Conservation (phyloP, 352 stramenopile genomes). For the Phytophthora hybrid region DNA sequence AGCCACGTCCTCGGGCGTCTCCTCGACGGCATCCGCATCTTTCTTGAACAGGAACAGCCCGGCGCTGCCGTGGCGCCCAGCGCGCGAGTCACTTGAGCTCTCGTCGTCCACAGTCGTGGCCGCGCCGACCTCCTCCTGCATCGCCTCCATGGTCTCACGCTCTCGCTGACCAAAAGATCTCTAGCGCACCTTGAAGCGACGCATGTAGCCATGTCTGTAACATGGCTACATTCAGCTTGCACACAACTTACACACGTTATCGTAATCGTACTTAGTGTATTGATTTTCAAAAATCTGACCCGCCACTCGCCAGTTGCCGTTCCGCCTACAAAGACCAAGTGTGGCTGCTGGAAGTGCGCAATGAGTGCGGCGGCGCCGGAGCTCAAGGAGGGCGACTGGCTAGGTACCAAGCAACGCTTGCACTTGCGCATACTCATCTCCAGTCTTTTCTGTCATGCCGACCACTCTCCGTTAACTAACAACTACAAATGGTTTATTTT, state of each 20-base stretch:
- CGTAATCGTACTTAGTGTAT: conserved; percentile 3
- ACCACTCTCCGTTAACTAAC: not conserved
- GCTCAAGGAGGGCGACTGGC: conserved; percentile 46
- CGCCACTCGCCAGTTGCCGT: not conserved
- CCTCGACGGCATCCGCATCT: conserved; percentile 39
- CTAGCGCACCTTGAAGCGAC: conserved; percentile 23
- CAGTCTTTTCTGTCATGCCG: not conserved
- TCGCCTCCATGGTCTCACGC: conserved; percentile 19
- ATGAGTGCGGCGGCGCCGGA: conserved; percentile 12
- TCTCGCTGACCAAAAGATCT: conserved; percentile 16
- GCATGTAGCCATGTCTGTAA: conserved; percentile 20
- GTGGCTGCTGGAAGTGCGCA: conserved; percentile 1
- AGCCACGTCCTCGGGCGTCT: conserved; percentile 50
- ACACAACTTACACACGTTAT: not conserved
- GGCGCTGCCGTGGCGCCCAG: conserved; percentile 50
- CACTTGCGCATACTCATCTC: conserved; percentile 9
- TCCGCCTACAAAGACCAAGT: conserved; percentile 11
- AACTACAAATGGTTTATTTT: not conserved
- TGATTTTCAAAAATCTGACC: not conserved
- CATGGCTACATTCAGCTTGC: conserved; percentile 8
- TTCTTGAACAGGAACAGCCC: conserved; percentile 69
- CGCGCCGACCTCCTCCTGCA: not conserved
- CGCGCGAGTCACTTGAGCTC: not conserved
- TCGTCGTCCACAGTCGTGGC: conserved; percentile 3
- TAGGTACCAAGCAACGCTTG: conserved; percentile 43